Evolutionary conservation across 768 basidiomycete genomes (phyloP).

Genomic region (Lactifluus subvellereus): DNA sequence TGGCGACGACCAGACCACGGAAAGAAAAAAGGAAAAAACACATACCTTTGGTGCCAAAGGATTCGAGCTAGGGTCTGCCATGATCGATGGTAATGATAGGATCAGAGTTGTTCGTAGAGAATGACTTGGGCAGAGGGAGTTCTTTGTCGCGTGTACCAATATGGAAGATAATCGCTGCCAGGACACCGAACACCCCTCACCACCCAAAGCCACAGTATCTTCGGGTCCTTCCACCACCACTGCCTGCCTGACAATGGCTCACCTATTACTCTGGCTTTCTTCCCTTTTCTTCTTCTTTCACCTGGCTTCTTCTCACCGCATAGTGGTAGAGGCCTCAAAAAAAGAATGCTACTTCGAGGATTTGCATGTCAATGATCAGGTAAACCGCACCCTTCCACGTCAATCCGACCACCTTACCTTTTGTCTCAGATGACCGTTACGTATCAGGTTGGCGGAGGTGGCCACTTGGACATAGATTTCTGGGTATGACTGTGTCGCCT

Average conservation of each 20-base stretch:
- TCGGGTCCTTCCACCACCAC: constrained; percentile 4
- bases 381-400: constrained; percentile 28
- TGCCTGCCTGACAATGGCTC: constrained; percentile 32
- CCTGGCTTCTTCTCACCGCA: constrained; percentile 56
- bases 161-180: constrained; percentile 7
- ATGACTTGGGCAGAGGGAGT: constrained; percentile 23
- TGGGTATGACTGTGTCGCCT: constrained; percentile 50
- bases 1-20: neutral
- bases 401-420: neutral
- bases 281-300: constrained; percentile 32
- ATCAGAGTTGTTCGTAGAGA: constrained; percentile 19
- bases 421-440: constrained; percentile 89
- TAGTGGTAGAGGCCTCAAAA: constrained; percentile 68
- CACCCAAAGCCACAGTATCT: neutral
- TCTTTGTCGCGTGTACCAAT: constrained; percentile 26
- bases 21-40: constrained; percentile 20
- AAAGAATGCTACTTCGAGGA: constrained; percentile 98
- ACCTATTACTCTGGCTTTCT: constrained; percentile 39
- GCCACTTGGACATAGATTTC: constrained; percentile 96
- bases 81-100: constrained; percentile 17
- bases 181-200: constrained; percentile 16
- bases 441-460: constrained; percentile 97
- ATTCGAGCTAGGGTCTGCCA: constrained; percentile 33
- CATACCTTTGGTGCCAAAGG: constrained; percentile 68
- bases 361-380: constrained; percentile 86